These are phyloP conservation scores for Ascocoryne sarcoides DNA, from an alignment of 2,329 filamentous ascomycete genomes.

Conservation along the genomic window DNA sequence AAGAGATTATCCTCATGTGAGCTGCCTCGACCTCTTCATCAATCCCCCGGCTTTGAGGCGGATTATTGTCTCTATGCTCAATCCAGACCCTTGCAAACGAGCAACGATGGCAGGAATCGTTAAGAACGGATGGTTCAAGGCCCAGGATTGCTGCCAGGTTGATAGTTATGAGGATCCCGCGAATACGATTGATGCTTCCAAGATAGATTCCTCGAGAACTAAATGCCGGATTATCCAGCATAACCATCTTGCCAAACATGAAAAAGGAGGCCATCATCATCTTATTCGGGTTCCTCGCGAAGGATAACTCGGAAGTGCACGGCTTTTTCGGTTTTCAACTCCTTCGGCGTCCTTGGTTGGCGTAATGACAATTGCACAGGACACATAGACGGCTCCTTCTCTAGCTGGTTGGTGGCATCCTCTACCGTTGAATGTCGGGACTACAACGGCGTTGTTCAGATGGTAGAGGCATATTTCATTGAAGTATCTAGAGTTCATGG, in stretches of 20 bases:
- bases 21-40: constrained; percentile 55
- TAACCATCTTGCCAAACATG: not conserved
- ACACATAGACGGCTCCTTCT: no score
- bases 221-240: not conserved
- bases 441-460: no score
- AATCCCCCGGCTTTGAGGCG: constrained; percentile 61
- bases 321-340: no score
- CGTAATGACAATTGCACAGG: no score
- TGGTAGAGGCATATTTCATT: no score
- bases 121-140: constrained; percentile 63
- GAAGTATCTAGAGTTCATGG: no score
- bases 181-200: constrained; percentile 51
- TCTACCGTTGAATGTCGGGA: no score
- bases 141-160: constrained; percentile 69
- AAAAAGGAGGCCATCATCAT: no score
- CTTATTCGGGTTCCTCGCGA: no score
- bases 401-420: no score
- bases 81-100: constrained; percentile 65
- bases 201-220: not conserved
- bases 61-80: constrained; percentile 71
- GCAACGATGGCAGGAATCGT: constrained; percentile 61
- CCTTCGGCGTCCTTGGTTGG: no score
- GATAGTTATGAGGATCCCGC: constrained; percentile 57
- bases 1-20: constrained; percentile 55
- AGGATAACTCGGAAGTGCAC: no score